Base-by-base conservation (phyloP, 2,329 filamentous ascomycete species). In the Xylariaceae sp. region DNA sequence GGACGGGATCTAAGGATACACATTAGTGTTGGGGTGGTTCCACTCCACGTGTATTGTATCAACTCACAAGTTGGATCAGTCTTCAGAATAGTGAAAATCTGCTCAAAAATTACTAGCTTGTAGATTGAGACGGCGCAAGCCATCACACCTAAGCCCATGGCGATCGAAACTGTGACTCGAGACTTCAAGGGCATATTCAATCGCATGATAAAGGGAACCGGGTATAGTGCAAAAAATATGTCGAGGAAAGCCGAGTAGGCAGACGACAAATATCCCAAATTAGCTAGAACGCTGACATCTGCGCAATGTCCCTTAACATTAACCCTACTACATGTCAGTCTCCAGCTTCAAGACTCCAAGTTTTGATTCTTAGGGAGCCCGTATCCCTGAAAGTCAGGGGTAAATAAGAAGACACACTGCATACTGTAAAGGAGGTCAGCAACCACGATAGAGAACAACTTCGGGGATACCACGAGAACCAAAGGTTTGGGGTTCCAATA, bases 161-260 rank as follows among this genome's bases (percentile, higher is more conserved):
- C 61, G 9, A 55, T 20, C 10, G 64, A 57, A 20, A 65, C 58
- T 2, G 58, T 47, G 2, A 68, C 50, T 18, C 65, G 63, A 9
- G 32, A 57, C 26, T 53, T 66, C 5, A 67, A 48, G 19, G 61
- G 60, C 64, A 68, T 67, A 49, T 65, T 65, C n/a, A 67, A 53
- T 9, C 61, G 57, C 66, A 68, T 68, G 20, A 68, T 60, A 21
- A 66, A 62, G 1, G 66, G 64, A 6, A 68, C 59, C 5, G 66
- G 66, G 41, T 67, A 68, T 5, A 68, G 47, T 2, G 65, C 66
- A 44, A 67, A 68, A 50, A 67, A 67, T 7, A 68, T 48, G 50
- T 68, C 66, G 20, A 68, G 66, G 26, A 62, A 61, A 2, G 64
- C 66, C 19, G 66, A 67, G 56, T 67, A 67, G 1, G 57, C 50